Evolutionary conservation across 179 eudicot genomes (phyloP).

Genomic region (Drosera spatulata): DNA sequence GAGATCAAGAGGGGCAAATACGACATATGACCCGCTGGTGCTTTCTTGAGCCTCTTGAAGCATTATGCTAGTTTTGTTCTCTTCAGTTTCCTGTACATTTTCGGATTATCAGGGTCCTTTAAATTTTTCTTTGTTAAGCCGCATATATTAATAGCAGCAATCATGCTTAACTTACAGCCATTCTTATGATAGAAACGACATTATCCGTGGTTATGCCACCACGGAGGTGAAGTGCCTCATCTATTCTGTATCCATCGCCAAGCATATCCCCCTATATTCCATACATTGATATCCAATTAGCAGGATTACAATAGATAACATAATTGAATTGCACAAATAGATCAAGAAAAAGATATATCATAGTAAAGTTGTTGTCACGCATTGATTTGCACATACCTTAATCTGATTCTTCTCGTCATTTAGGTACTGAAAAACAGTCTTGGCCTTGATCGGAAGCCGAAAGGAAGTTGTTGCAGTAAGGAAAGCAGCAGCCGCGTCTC

Average conservation of each 20-base stretch:
- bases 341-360: neutral
- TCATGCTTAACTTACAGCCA: conserved; percentile 24
- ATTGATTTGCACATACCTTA: conserved; percentile 22
- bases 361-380: neutral
- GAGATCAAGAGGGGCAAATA: too few species aligned
- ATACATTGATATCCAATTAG: too few species aligned
- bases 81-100: too few species aligned
- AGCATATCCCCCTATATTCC: conserved; percentile 57
- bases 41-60: too few species aligned
- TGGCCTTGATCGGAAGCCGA: conserved; percentile 27
- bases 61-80: too few species aligned
- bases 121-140: too few species aligned
- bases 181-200: conserved; percentile 30
- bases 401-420: conserved; percentile 20
- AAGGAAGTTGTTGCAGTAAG: conserved; percentile 28
- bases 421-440: conserved; percentile 29
- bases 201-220: conserved; percentile 16
- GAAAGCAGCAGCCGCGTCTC: conserved; percentile 19
- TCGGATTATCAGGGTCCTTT: too few species aligned
- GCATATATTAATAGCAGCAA: too few species aligned
- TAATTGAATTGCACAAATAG: neutral
- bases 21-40: too few species aligned
- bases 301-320: too few species aligned
- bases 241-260: conserved; percentile 17
- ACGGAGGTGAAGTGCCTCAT: conserved; percentile 19